Base-by-base conservation (phyloP, 139 green algal species). In the Limnomonas spitsbergensis region DNA sequence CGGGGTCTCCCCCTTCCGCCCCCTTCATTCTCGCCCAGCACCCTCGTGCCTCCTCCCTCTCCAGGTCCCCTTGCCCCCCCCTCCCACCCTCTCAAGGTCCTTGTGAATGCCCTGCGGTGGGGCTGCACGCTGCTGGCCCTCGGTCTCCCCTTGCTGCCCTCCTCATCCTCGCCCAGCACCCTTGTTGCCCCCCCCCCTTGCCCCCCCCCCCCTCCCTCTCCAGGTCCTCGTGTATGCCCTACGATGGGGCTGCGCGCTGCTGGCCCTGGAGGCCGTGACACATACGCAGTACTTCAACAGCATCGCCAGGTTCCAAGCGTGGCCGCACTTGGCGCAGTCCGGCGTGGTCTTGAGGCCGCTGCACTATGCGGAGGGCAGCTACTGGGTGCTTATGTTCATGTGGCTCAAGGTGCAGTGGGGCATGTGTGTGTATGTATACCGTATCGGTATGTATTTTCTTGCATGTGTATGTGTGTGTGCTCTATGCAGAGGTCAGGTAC, bases 341-440 rank as follows among this genome's bases (percentile, higher is more conserved):
- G 66, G 76, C 66, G 3, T 72, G 35, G 3, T 24, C 1, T 47
- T 87, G 78, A 66, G 40, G 27, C 85, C 85, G 4, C 38, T 89
- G 47, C 73, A 90, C 26, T 86, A 90, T 79, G 88, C 81, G 3
- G 56, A 92, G 1, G 88, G 86, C 1, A 87, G 86, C 3, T 97
- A 90, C 73, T 97, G 91, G 90, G 88, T 95, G 24, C 85, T 98
- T 4, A 87, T 93, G 39, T 94, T 98, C 76, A 95, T 98, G 88
- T 98, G 95, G 95, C 87, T 98, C 32, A 98, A 98, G 84, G 85
- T 87, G n/a, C n/a, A n/a, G n/a, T n/a, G n/a, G n/a, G n/a, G n/a
- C n/a, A n/a, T 61, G 47, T 61, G 47, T 61, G 14, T 61, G 47
- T 29, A 20, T 61, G 20, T 61, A 20, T 20, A 61, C 47, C 27